Evolutionary conservation across 495 filamentous ascomycete genomes (phyloP).

Genomic region (Penicillium malachiteum): DNA sequence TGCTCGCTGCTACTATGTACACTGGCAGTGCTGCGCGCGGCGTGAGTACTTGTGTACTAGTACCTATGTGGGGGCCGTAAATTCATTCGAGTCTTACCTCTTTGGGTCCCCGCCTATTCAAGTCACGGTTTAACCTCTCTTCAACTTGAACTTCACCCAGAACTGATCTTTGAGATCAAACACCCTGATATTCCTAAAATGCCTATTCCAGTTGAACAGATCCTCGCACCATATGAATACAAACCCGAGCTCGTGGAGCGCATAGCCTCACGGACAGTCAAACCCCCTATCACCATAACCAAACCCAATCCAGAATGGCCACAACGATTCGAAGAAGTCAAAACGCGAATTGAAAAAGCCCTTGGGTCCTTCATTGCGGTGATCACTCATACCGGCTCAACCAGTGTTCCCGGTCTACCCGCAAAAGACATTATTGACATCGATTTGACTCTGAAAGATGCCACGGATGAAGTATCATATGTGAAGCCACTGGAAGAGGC

Average conservation of each 20-base stretch:
- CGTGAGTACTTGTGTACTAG: no score
- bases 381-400: constrained; percentile 48
- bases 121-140: no score
- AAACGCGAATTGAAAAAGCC: constrained; percentile 31
- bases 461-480: constrained; percentile 38
- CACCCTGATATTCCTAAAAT: neutral
- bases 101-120: no score
- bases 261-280: constrained; percentile 4
- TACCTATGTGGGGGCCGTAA: no score
- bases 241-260: constrained; percentile 10
- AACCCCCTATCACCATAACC: constrained; percentile 32
- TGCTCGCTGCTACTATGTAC: no score
- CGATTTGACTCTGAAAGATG: constrained; percentile 43
- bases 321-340: constrained; percentile 27
- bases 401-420: constrained; percentile 46
- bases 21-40: no score
- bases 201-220: constrained; percentile 14
- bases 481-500: constrained; percentile 40
- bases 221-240: constrained; percentile 11
- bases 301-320: constrained; percentile 45
- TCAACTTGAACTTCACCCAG: no score
- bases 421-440: constrained; percentile 52
- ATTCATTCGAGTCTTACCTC: no score
- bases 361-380: constrained; percentile 25
- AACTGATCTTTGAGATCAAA: no score